phyloP scores from a whole-genome alignment of 129 eudicot species.

The Flaveria bidentis region DNA sequence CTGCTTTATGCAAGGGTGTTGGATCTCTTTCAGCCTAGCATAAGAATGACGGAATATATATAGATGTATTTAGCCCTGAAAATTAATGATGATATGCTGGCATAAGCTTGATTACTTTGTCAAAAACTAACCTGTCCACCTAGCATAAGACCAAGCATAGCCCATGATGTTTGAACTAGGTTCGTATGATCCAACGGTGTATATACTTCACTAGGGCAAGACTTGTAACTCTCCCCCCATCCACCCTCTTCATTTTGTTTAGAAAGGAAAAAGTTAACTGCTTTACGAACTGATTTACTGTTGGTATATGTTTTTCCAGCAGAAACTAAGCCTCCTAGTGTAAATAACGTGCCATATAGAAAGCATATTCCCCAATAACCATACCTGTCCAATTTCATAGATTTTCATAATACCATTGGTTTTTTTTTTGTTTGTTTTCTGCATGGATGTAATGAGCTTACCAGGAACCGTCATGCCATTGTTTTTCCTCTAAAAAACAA shows the following conservation, averaged over 20 bases:
- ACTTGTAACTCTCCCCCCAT: conserved; percentile 64
- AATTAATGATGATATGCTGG: neutral
- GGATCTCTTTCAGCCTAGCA: conserved; percentile 43
- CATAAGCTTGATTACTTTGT: conserved; percentile 2
- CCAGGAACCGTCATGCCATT: conserved; percentile 50
- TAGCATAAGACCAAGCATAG: conserved; percentile 46
- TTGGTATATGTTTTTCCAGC: conserved; percentile 52
- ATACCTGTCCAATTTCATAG: conserved; percentile 43
- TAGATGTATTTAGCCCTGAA: neutral
- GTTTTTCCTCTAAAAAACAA: conserved; percentile 32
- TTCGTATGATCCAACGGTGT: conserved; percentile 39
- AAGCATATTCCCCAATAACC: conserved; percentile 70
- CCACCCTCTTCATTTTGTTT: conserved; percentile 61
- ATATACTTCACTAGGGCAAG: conserved; percentile 61
- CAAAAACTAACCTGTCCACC: conserved; percentile 41
- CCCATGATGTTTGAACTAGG: conserved; percentile 48
- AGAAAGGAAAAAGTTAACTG: conserved; percentile 35
- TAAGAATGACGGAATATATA: neutral
- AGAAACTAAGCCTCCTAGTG: conserved; percentile 44
- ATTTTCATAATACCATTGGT: neutral
- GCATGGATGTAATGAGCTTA: conserved; percentile 18
- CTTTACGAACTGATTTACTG: conserved; percentile 46
- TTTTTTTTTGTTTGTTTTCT: neutral
- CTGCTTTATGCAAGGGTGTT: conserved; percentile 49
- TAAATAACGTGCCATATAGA: conserved; percentile 50